phyloP scores from a whole-genome alignment of 2,329 filamentous ascomycete genomes.

The Neonectria neomacrospora region DNA sequence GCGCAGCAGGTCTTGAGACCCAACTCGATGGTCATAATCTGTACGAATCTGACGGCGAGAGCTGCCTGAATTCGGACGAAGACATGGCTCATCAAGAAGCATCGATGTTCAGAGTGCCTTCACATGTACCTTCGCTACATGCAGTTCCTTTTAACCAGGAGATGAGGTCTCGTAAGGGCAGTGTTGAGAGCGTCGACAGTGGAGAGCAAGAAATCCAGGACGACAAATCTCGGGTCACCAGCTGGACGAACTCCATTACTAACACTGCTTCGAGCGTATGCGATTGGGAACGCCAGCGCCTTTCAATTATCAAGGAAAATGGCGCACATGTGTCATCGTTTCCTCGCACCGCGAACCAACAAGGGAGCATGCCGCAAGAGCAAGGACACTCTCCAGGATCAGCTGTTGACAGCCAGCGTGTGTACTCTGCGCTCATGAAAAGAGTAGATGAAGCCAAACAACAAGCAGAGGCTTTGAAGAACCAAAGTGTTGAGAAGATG shows the following conservation, averaged over 20 bases:
- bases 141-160: constrained; percentile 58
- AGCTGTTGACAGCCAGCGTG: constrained; percentile 64
- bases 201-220: constrained; percentile 55
- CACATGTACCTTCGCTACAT: constrained; percentile 63
- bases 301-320: constrained; percentile 73
- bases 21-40: constrained; percentile 15
- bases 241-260: constrained; percentile 74
- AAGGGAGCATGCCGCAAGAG: constrained; percentile 36
- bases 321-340: constrained; percentile 54
- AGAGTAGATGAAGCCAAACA: constrained; percentile 56
- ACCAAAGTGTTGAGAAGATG: constrained; percentile 8
- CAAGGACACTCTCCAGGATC: constrained; percentile 37
- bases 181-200: constrained; percentile 61
- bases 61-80: constrained; percentile 49
- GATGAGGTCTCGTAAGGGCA: constrained; percentile 64
- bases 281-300: constrained; percentile 64
- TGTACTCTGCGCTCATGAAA: constrained; percentile 74
- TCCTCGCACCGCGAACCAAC: constrained; percentile 40
- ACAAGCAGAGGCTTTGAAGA: constrained; percentile 11
- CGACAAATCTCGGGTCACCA: constrained; percentile 74
- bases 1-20: constrained; percentile 22
- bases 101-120: constrained; percentile 60
- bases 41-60: constrained; percentile 43
- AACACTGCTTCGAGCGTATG: constrained; percentile 62
- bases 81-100: constrained; percentile 53